phyloP scores from a whole-genome alignment of 441 rosid genomes.

The Bocquillonia castaneifolia region DNA sequence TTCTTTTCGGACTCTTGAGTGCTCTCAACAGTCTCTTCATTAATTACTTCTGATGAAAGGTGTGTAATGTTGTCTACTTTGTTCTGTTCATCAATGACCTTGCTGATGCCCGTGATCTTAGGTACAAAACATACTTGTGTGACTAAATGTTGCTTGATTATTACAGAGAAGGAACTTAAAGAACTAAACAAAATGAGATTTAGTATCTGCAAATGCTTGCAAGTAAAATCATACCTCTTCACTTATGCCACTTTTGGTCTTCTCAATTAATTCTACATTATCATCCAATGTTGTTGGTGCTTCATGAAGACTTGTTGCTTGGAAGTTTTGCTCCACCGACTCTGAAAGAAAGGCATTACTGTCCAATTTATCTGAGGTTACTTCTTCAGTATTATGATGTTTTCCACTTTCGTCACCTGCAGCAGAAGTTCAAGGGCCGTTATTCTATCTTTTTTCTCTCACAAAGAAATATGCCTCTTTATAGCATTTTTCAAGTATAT shows the following conservation, averaged over 20 bases:
- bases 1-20: constrained; percentile 13
- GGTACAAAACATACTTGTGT: constrained; percentile 16
- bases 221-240: constrained; percentile 22
- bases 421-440: constrained; percentile 12
- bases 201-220: neutral
- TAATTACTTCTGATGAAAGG: constrained; percentile 15
- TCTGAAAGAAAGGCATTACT: no score
- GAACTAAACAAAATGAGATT: neutral
- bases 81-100: constrained; percentile 10
- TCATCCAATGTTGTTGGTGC: constrained; percentile 16
- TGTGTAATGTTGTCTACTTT: neutral
- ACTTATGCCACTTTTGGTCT: constrained; percentile 1
- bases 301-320: constrained; percentile 15
- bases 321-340: constrained; percentile 17
- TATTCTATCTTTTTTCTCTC: neutral
- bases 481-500: neutral
- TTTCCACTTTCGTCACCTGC: constrained; percentile 22
- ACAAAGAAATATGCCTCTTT: neutral
- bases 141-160: neutral
- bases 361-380: no score
- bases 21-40: constrained; percentile 6
- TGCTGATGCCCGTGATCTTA: constrained; percentile 5
- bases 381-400: constrained; percentile 14
- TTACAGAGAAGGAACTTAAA: neutral
- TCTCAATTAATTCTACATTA: constrained; percentile 20